phyloP scores from a whole-genome alignment of 345 rosid genomes.

The Lepidium africanum region DNA sequence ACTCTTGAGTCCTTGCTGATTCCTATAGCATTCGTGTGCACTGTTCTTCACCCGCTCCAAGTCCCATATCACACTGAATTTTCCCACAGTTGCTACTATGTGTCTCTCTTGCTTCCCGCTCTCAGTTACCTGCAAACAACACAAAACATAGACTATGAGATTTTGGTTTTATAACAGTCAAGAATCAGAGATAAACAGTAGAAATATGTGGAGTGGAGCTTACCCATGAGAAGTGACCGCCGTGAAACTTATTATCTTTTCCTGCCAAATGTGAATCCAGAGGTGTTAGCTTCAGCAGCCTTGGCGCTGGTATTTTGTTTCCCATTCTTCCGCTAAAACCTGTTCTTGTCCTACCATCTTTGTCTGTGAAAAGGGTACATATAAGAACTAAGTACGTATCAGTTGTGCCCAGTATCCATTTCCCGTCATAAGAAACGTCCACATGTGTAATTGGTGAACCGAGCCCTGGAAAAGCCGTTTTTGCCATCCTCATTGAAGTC shows the following conservation, averaged over 20 bases:
- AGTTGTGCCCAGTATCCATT: conserved; percentile 91
- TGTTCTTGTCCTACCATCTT: conserved; percentile 80
- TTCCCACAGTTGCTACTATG: conserved; percentile 84
- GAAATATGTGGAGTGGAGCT: conserved; percentile 15
- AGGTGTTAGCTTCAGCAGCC: conserved; percentile 86
- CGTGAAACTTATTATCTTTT: conserved; percentile 70
- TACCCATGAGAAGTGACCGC: conserved; percentile 99
- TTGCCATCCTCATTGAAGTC: conserved; percentile 89
- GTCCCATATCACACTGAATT: conserved; percentile 96
- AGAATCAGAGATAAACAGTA: not conserved
- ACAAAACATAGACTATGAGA: not conserved
- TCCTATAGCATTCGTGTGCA: conserved; percentile 68
- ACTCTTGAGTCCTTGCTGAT: conserved; percentile 93
- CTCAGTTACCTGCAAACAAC: conserved; percentile 64
- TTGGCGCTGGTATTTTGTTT: conserved; percentile 82
- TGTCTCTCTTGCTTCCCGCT: conserved; percentile 90
- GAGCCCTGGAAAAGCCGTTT: conserved; percentile 94
- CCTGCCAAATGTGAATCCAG: conserved; percentile 89
- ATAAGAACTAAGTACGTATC: conserved; percentile 80
- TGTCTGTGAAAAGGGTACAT: conserved; percentile 87
- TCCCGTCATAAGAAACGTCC: conserved; percentile 89
- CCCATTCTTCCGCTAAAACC: conserved; percentile 95
- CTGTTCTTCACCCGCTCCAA: conserved; percentile 93
- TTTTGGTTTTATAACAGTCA: not conserved
- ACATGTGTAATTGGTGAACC: conserved; percentile 88